Evolutionary conservation across 768 basidiomycete species (phyloP).

Genomic region (Naematelia aurantialba): DNA sequence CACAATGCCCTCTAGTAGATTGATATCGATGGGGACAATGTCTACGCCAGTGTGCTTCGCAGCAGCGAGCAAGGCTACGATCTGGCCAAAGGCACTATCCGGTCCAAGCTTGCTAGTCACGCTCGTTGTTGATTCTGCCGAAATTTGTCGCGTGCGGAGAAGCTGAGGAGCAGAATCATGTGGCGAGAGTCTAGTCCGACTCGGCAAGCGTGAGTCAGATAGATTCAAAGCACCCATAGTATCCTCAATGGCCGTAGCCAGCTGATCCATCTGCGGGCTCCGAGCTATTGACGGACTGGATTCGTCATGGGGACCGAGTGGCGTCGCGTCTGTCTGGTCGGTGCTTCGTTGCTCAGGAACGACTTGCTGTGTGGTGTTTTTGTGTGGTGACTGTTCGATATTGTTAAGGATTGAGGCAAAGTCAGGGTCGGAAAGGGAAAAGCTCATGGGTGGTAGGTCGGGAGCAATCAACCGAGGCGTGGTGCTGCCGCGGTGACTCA

Average conservation of each 20-base stretch:
- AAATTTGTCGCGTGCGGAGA: slow-evolving; percentile 35
- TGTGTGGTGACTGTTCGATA: slow-evolving; percentile 32
- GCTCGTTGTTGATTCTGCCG: slow-evolving; percentile 35
- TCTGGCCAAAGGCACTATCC: slow-evolving; percentile 26
- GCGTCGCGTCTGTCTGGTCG: not conserved
- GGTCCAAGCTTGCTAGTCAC: slow-evolving; percentile 20
- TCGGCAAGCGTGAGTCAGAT: slow-evolving; percentile 16
- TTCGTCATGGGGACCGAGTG: slow-evolving; percentile 9
- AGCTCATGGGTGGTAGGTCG: slow-evolving; percentile 82
- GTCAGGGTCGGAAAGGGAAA: slow-evolving; percentile 77
- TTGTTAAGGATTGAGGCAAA: slow-evolving; percentile 55
- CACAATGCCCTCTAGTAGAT: slow-evolving; percentile 67
- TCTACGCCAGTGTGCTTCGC: slow-evolving; percentile 23
- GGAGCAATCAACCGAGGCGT: slow-evolving; percentile 66
- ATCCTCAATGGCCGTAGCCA: slow-evolving; percentile 53
- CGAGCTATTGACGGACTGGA: not conserved
- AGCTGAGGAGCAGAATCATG: slow-evolving; percentile 26
- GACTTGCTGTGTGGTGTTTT: not conserved
- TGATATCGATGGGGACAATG: slow-evolving; percentile 64
- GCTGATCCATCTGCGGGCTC: slow-evolving; percentile 54
- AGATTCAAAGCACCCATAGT: slow-evolving; percentile 1
- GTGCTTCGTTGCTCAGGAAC: not conserved
- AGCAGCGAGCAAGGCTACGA: slow-evolving; percentile 38
- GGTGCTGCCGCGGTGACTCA: not conserved
- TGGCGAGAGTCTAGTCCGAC: slow-evolving; percentile 23